Percentiles rank a stretch among this genome's conserved stretches.
These are phyloP conservation scores for Sporobolomyces pararoseus DNA, from an alignment of 768 basidiomycete genomes.

Conservation along the genomic window DNA sequence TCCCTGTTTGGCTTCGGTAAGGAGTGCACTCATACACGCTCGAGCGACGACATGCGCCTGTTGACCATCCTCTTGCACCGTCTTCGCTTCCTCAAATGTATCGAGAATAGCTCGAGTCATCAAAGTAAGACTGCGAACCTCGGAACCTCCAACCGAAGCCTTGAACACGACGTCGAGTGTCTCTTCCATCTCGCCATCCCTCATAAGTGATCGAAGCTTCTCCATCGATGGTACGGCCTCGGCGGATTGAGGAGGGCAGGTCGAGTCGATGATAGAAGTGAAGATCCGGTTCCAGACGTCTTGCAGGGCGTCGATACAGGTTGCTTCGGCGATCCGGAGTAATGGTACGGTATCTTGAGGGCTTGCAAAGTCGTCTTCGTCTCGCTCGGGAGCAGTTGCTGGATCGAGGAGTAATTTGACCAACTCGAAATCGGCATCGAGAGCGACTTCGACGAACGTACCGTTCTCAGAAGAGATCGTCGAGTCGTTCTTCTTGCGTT, in stretches of 20 bases:
- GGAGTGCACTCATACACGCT: conserved; percentile 13
- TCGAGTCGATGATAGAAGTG: conserved; percentile 21
- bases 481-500: conserved; percentile 34
- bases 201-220: background rate
- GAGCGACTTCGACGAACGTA: conserved; percentile 32
- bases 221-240: background rate
- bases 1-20: background rate
- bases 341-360: conserved; percentile 37
- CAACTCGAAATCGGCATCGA: conserved; percentile 16
- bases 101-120: conserved; percentile 18
- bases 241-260: conserved; percentile 10
- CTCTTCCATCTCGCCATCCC: background rate
- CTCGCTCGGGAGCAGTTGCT: background rate
- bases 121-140: conserved; percentile 1
- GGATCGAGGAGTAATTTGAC: conserved; percentile 9
- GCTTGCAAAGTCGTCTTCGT: background rate
- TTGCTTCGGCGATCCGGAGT: conserved; percentile 30
- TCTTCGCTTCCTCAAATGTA: background rate
- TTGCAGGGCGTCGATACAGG: conserved; percentile 22
- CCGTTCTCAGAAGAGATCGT: background rate
- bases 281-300: conserved; percentile 27
- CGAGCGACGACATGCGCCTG: background rate
- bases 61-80: background rate
- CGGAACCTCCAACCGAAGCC: conserved; percentile 14
- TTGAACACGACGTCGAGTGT: conserved; percentile 18